Percentiles rank a stretch among this genome's conserved stretches.
Conservation (phyloP, 2,329 filamentous ascomycete species). For the Polytolypa hystricis region DNA sequence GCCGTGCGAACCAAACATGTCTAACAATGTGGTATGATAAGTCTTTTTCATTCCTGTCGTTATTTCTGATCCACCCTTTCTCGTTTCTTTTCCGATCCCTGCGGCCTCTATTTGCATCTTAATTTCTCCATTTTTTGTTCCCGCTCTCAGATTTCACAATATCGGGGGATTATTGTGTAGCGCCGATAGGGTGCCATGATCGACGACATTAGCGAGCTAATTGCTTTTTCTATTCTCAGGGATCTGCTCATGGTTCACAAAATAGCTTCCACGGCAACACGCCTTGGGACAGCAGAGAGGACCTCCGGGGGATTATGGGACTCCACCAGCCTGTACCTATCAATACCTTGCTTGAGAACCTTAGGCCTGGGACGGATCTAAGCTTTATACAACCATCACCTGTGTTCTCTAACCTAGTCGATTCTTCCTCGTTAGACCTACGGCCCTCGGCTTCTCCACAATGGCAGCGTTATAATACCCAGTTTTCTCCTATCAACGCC, state of each 20-base stretch:
- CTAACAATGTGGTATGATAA: background rate
- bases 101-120: background rate
- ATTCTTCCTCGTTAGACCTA: background rate
- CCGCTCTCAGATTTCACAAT: too few relatives aligned
- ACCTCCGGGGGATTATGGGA: slow-evolving; percentile 24
- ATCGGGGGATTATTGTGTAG: background rate
- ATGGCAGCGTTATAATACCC: background rate
- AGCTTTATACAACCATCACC: background rate
- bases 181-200: too few relatives aligned
- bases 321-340: background rate
- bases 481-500: background rate
- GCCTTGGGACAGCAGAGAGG: slow-evolving; percentile 18
- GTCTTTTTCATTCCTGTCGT: background rate
- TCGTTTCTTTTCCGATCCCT: background rate
- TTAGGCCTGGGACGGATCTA: background rate
- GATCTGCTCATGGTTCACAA: background rate
- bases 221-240: background rate
- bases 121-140: background rate
- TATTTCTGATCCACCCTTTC: background rate
- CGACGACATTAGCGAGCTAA: too few relatives aligned
- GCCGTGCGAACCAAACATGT: background rate
- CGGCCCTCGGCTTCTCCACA: background rate
- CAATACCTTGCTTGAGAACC: background rate
- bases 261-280: slow-evolving; percentile 5
- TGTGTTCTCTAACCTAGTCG: background rate